A percentile compares a stretch with the other conserved stretches of the same genome.
These are phyloP conservation scores for Ophiostoma montium DNA, from an alignment of 2,329 filamentous ascomycete genomes.

Conservation along the genomic window DNA sequence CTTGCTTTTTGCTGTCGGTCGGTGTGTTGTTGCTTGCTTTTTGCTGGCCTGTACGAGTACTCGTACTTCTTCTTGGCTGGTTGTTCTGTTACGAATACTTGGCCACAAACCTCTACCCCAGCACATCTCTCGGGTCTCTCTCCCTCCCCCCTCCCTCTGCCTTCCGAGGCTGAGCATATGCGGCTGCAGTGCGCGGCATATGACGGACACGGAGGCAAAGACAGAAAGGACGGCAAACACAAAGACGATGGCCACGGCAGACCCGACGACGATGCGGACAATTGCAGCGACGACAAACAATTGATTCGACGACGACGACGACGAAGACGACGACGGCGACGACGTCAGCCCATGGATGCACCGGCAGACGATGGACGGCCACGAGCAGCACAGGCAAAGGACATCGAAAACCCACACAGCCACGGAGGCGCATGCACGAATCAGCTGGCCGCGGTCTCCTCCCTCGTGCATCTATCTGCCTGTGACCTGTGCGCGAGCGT, in stretches of 20 bases:
- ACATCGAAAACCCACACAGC: neutral
- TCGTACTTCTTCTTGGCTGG: no score
- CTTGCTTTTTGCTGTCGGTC: slow-evolving; percentile 19
- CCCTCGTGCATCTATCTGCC: slow-evolving; percentile 8
- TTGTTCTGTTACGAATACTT: no score
- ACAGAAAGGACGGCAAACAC: neutral
- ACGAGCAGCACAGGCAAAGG: neutral
- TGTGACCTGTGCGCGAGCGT: neutral
- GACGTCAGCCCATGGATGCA: no score
- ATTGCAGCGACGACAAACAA: neutral
- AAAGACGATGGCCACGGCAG: neutral
- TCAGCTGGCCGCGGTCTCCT: slow-evolving; percentile 5
- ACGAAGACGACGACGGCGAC: neutral
- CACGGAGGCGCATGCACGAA: slow-evolving; percentile 6
- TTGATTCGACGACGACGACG: neutral
- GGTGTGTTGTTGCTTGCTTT: neutral
- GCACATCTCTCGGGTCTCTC: neutral
- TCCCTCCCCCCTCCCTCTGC: neutral
- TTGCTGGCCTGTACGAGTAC: no score
- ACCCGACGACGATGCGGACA: no score
- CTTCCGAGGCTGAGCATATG: neutral
- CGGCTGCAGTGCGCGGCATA: neutral
- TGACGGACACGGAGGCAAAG: neutral
- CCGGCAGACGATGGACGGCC: neutral
- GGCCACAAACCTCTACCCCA: neutral